A percentile compares a stretch with the other conserved stretches of the same genome.
phyloP scores from a whole-genome alignment of 257 asterid species.

The Linderniella brevidens region DNA sequence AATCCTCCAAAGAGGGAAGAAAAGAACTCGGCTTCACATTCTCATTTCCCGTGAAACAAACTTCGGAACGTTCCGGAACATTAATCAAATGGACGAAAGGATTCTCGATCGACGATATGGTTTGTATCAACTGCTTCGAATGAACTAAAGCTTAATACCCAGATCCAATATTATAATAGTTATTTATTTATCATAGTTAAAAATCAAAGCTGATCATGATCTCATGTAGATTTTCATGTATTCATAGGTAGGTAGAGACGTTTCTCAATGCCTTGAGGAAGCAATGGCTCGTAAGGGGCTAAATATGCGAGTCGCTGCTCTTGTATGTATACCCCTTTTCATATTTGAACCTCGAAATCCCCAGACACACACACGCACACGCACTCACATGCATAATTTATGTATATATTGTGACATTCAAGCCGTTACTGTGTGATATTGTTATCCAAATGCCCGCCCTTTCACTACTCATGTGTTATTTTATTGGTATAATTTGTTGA shows the following conservation, averaged over 20 bases:
- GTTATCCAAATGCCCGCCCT: too few species aligned
- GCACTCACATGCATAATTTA: too few species aligned
- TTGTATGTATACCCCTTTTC: slow-evolving; percentile 28
- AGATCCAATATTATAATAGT: neutral
- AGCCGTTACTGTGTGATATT: too few species aligned
- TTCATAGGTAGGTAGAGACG: slow-evolving; percentile 57
- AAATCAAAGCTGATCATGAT: too few species aligned
- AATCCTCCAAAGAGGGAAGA: slow-evolving; percentile 17
- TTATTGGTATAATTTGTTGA: too few species aligned
- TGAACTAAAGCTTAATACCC: too few species aligned
- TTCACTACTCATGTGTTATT: too few species aligned
- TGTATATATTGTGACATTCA: too few species aligned
- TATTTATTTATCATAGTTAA: too few species aligned
- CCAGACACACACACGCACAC: too few species aligned
- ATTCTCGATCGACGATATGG: slow-evolving; percentile 55
- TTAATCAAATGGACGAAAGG: slow-evolving; percentile 80
- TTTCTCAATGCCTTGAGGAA: slow-evolving; percentile 50
- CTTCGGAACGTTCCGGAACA: slow-evolving; percentile 50
- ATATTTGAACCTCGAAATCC: too few species aligned
- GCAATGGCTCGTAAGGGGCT: slow-evolving; percentile 54
- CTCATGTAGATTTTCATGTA: neutral
- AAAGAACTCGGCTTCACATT: slow-evolving; percentile 79
- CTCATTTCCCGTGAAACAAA: slow-evolving; percentile 72
- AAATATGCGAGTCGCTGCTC: slow-evolving; percentile 59
- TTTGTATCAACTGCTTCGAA: too few species aligned